Evolutionary conservation across 306 rosid species (phyloP).

Genomic region (Casuarina equisetifolia): DNA sequence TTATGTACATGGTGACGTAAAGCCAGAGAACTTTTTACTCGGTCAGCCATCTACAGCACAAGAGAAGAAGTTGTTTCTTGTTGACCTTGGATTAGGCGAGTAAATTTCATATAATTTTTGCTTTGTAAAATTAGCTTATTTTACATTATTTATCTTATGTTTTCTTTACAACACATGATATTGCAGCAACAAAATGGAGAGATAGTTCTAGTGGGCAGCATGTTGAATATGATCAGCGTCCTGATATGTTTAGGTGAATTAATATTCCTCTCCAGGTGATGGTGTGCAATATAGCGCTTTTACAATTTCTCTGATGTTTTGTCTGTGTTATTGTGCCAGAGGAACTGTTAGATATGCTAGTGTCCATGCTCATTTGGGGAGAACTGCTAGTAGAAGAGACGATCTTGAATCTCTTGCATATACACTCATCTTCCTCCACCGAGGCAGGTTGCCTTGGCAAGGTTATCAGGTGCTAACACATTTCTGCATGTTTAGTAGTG

Average conservation of each 20-base stretch:
- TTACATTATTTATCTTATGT: slow-evolving; percentile 9
- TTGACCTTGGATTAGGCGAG: slow-evolving; percentile 93
- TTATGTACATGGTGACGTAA: slow-evolving; percentile 96
- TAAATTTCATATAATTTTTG: slow-evolving; percentile 20
- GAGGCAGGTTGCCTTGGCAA: slow-evolving; percentile 94
- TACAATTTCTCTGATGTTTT: slow-evolving; percentile 12
- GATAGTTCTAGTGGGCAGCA: slow-evolving; percentile 75
- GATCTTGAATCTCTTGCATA: slow-evolving; percentile 97
- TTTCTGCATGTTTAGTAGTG: slow-evolving; percentile 15
- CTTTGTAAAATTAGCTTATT: slow-evolving; percentile 16
- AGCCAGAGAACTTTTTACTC: slow-evolving; percentile 96
- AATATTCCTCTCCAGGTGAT: neutral
- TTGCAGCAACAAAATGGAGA: slow-evolving; percentile 91
- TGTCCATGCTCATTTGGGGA: slow-evolving; percentile 94
- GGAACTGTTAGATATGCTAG: slow-evolving; percentile 98
- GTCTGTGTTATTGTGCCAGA: slow-evolving; percentile 33
- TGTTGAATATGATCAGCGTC: slow-evolving; percentile 94
- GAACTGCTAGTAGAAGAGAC: slow-evolving; percentile 97
- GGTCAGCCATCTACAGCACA: slow-evolving; percentile 89
- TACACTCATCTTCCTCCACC: slow-evolving; percentile 84
- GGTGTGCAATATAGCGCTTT: neutral
- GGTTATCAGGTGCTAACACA: slow-evolving; percentile 72
- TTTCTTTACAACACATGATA: slow-evolving; percentile 12
- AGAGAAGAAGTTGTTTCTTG: slow-evolving; percentile 91
- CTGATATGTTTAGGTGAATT: slow-evolving; percentile 87